Conservation (phyloP, 2,329 filamentous ascomycete genomes). For the Colletotrichum noveboracense region DNA sequence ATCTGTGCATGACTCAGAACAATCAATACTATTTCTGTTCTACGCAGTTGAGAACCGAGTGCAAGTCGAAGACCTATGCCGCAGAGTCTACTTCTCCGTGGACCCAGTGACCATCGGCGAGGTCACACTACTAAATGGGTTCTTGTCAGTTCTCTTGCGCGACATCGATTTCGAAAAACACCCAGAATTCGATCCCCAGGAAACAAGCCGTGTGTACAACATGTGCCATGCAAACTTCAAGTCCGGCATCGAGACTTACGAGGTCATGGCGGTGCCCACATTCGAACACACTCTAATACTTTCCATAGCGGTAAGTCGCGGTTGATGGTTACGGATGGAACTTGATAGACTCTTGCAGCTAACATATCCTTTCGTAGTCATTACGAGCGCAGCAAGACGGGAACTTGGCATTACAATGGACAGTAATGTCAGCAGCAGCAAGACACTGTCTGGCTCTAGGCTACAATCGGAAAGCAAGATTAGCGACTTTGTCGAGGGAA, state of each 20-base stretch:
- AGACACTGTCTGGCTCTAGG: conserved; percentile 24
- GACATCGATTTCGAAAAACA: conserved; percentile 14
- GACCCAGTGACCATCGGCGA: conserved; percentile 22
- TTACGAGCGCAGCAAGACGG: conserved; percentile 22
- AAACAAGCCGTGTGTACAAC: conserved; percentile 4
- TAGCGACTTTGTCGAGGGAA: neutral
- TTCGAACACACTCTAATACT: conserved; percentile 21
- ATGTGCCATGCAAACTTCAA: conserved; percentile 20
- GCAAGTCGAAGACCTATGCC: conserved; percentile 20
- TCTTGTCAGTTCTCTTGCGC: conserved; percentile 20
- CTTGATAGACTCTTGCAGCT: neutral
- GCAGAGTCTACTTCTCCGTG: conserved; percentile 23
- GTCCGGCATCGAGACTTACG: conserved; percentile 13
- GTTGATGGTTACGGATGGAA: neutral
- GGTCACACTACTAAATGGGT: conserved; percentile 20
- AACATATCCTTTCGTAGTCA: neutral
- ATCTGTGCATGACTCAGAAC: neutral
- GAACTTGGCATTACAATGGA: conserved; percentile 22
- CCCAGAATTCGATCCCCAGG: conserved; percentile 9
- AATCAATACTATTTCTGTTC: conserved; percentile 17
- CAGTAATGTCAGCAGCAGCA: conserved; percentile 18
- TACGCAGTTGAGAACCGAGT: conserved; percentile 20
- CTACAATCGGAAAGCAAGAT: conserved; percentile 22
- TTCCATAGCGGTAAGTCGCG: conserved; percentile 15
- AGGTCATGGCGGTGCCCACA: conserved; percentile 18